phyloP scores from a whole-genome alignment of 495 filamentous ascomycete genomes.

The Trichoderma reesei region DNA sequence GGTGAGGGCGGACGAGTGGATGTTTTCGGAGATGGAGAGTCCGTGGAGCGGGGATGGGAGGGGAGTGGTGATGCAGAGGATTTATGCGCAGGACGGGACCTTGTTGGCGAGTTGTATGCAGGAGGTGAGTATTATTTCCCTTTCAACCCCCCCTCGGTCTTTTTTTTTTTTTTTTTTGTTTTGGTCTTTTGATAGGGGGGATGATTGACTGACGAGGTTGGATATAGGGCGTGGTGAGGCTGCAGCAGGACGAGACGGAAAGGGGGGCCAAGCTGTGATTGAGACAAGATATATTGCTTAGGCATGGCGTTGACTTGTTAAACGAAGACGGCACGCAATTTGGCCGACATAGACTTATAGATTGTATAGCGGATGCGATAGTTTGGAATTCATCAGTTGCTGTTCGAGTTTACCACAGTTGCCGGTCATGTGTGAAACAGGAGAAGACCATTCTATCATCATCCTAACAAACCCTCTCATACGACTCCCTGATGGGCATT shows the following conservation, averaged over 20 bases:
- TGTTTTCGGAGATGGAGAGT: constrained; percentile 82
- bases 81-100: constrained; percentile 72
- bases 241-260: constrained; percentile 29
- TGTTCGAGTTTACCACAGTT: no score
- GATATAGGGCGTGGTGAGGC: constrained; percentile 42
- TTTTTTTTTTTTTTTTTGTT: constrained; percentile 13
- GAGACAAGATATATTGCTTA: background rate
- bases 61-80: constrained; percentile 77
- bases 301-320: background rate
- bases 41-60: constrained; percentile 91
- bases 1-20: constrained; percentile 86
- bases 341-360: no score
- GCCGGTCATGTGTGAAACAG: no score
- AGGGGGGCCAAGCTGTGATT: constrained; percentile 4
- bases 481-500: background rate
- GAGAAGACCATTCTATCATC: no score
- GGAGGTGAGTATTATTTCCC: constrained; percentile 42
- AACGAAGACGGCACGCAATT: background rate
- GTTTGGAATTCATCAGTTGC: no score
- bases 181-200: background rate
- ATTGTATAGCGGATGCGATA: no score
- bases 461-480: background rate
- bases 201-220: background rate
- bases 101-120: constrained; percentile 81
- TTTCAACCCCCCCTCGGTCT: no score